Base-by-base conservation (phyloP, 176 grass and related monocot genomes). In the Carex kokanica region DNA sequence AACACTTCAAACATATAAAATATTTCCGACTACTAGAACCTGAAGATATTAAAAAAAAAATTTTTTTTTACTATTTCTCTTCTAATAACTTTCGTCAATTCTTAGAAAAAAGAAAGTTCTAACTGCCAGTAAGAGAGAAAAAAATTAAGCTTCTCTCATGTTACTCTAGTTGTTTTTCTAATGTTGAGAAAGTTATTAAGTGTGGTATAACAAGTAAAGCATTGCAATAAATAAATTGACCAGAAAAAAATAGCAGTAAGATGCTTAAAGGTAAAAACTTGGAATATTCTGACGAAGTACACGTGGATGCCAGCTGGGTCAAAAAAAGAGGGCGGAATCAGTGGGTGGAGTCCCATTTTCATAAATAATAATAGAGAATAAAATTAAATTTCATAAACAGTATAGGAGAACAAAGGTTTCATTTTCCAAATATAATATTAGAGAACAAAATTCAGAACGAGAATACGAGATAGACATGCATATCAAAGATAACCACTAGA, bases 191-290 rank as follows among this genome's bases (percentile, higher is more conserved):
- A 67, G 29, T 32, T 25, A 2, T 66, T 32, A 60, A 6, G 18
- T n/a, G 15, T 60, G 3, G 18, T 60, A 60, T 60, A 20, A 21
- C 5, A n/a, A 60, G 4, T 43, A 43, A 8, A 43, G 40, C 7
- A 43, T 43, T 7, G 40, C 38, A 40, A 8, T 45, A 45, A 9
- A 45, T 45, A 45, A 45, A 45, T 45, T 45, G 43, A 45, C 8
- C 8, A 9, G 43, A 45, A 45, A 45, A 45, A 9, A 3, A 4
- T 3, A 17, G 4, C 11, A 56, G 54, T 70, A 41, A 70, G 66
- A 74, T 49, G 70, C 70, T 74, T 74, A 74, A 51, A 74, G 70
- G 16, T 74, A 74, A 74, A 41, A 67, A 0, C 16, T 71, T 71
- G n/a, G 40, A 51, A 51, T 24, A 24, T 43, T 70, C 36, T 38